phyloP scores from a whole-genome alignment of 495 filamentous ascomycete species.

The Aspergillus affinis region DNA sequence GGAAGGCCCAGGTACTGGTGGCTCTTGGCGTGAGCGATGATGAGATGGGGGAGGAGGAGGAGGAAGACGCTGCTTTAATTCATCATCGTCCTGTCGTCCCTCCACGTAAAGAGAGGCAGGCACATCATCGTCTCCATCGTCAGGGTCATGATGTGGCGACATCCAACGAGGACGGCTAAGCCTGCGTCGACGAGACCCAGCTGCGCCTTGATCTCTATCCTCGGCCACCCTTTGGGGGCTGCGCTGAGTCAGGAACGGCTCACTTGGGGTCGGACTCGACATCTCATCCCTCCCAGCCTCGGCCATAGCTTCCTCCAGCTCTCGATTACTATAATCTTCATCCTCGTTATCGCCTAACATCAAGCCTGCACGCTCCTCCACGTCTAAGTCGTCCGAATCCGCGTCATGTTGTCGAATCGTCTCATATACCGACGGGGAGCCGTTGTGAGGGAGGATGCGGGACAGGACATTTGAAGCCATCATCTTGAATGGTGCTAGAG shows the following conservation, averaged over 20 bases:
- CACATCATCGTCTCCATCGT: conserved; percentile 90
- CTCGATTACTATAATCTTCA: conserved; percentile 66
- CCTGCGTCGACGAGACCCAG: conserved; percentile 31
- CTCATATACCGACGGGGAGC: conserved; percentile 70
- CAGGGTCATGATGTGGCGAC: conserved; percentile 46
- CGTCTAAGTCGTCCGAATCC: conserved; percentile 56
- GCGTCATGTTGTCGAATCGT: conserved; percentile 63
- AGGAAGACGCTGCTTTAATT: conserved; percentile 35
- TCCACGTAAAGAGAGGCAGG: conserved; percentile 87
- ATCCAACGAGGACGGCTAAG: conserved; percentile 36
- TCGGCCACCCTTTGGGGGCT: conserved; percentile 16
- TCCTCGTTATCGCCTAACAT: conserved; percentile 65
- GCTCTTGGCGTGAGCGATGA: conserved; percentile 26
- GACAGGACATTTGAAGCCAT: conserved; percentile 82
- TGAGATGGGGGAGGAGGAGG: conserved; percentile 38
- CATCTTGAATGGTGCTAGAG: conserved; percentile 34
- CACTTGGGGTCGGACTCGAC: conserved; percentile 55
- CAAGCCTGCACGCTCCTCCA: conserved; percentile 68
- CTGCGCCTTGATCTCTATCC: conserved; percentile 14
- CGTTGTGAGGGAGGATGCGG: conserved; percentile 64
- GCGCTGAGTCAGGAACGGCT: conserved; percentile 33
- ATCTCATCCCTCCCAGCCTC: conserved; percentile 60
- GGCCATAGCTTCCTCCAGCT: conserved; percentile 65
- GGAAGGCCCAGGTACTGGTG: conserved; percentile 46
- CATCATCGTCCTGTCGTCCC: conserved; percentile 41